These are phyloP conservation scores for Tremella mesenterica DNA, from an alignment of 768 basidiomycete genomes.

Conservation along the genomic window DNA sequence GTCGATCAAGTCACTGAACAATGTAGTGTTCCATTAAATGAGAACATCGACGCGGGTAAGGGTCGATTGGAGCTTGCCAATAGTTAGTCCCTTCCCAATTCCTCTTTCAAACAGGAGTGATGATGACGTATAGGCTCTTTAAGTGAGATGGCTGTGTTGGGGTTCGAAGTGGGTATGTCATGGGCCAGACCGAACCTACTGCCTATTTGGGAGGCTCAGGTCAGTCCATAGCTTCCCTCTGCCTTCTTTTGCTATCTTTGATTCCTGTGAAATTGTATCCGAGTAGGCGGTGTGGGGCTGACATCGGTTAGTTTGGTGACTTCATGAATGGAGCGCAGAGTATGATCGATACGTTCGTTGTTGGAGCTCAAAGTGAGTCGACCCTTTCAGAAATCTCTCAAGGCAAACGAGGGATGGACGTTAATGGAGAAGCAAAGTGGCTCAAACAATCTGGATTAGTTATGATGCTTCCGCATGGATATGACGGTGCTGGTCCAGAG, in stretches of 20 bases:
- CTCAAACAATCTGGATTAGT: conserved; percentile 81
- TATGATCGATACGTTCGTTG: conserved; percentile 80
- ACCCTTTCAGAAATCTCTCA: neutral
- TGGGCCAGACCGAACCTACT: conserved; percentile 76
- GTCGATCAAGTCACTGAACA: conserved; percentile 77
- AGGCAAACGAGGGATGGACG: no score
- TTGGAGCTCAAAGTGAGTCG: conserved; percentile 67
- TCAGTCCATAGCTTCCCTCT: no score
- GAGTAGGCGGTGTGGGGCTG: conserved; percentile 33
- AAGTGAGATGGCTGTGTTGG: conserved; percentile 78
- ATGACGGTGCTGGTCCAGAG: conserved; percentile 83
- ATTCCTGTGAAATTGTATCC: neutral
- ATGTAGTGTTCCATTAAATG: conserved; percentile 71
- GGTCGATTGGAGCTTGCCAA: conserved; percentile 80
- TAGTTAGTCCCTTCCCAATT: conserved; percentile 50
- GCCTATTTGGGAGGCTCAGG: conserved; percentile 89
- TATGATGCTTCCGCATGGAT: conserved; percentile 77
- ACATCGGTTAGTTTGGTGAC: conserved; percentile 89
- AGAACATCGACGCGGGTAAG: conserved; percentile 21
- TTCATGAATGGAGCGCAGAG: conserved; percentile 88
- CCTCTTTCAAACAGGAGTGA: neutral
- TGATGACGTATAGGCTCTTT: conserved; percentile 55
- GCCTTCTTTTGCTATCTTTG: no score
- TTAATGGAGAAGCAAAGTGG: conserved; percentile 70
- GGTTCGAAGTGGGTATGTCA: conserved; percentile 85